phyloP scores from a whole-genome alignment of 768 basidiomycete genomes.

The Rubroboletus pulcherrimus region DNA sequence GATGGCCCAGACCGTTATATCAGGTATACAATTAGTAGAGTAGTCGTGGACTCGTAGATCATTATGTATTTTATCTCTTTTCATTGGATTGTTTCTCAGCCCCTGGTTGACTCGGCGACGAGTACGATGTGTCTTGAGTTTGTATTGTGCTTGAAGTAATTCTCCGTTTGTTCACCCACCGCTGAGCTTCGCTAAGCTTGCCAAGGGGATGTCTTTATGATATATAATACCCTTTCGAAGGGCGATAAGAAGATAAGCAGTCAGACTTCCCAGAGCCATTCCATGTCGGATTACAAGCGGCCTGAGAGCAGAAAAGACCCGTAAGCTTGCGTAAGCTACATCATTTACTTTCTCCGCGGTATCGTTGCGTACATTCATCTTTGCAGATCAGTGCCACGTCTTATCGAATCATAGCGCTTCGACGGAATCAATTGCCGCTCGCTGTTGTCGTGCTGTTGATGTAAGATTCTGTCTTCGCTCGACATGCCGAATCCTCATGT shows the following conservation, averaged over 20 bases:
- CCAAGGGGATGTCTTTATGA: background rate
- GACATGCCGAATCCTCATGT: background rate
- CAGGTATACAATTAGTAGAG: slow-evolving; percentile 84
- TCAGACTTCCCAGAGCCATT: too few relatives aligned
- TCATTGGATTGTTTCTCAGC: background rate
- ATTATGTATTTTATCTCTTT: slow-evolving; percentile 17
- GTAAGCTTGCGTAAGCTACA: too few relatives aligned
- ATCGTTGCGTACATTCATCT: too few relatives aligned
- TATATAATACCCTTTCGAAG: background rate
- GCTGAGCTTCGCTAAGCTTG: background rate
- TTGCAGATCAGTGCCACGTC: too few relatives aligned
- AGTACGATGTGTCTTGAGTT: background rate
- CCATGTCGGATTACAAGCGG: too few relatives aligned
- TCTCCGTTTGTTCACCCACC: background rate
- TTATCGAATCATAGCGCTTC: too few relatives aligned
- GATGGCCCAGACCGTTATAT: slow-evolving; percentile 65
- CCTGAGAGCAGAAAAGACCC: too few relatives aligned
- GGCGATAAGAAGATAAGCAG: background rate
- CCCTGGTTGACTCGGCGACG: background rate
- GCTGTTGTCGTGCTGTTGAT: background rate
- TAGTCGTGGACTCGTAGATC: slow-evolving; percentile 6
- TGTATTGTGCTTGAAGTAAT: background rate
- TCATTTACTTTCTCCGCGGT: too few relatives aligned
- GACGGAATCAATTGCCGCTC: too few relatives aligned
- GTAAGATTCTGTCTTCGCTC: background rate